Percentiles rank a stretch among this genome's conserved stretches.
Conservation (phyloP, 129 eudicot genomes). For the Chrysanthemum makinoi region DNA sequence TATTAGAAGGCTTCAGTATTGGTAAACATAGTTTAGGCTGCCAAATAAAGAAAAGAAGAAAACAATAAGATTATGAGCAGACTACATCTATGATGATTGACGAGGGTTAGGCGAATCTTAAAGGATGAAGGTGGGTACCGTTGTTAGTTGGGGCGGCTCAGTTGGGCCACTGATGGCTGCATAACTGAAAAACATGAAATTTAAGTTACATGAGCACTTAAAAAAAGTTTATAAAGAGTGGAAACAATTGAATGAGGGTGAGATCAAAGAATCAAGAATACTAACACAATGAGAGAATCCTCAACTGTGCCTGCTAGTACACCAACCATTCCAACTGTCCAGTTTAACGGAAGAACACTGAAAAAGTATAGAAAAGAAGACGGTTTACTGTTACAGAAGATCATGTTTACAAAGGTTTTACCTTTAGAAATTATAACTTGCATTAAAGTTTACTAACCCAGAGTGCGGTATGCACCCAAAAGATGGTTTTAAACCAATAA, state of each 20-base stretch:
- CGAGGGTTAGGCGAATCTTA: not conserved
- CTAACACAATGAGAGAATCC: conserved; percentile 85
- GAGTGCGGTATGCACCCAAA: conserved; percentile 80
- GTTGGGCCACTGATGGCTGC: conserved; percentile 77
- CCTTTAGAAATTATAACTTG: not conserved
- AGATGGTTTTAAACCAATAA: conserved; percentile 86
- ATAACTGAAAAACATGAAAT: conserved; percentile 49
- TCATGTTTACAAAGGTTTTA: not conserved
- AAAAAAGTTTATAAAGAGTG: not conserved
- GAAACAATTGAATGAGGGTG: not conserved
- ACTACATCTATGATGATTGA: conserved; percentile 5
- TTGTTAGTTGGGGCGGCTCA: conserved; percentile 37
- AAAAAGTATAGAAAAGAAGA: conserved; percentile 3
- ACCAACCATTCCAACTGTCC: conserved; percentile 98
- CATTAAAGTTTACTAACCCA: conserved; percentile 47
- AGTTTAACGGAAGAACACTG: conserved; percentile 92
- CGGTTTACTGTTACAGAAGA: not conserved
- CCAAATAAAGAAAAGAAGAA: conserved; percentile 5
- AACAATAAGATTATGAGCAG: conserved; percentile 9
- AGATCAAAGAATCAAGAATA: conserved; percentile 11
- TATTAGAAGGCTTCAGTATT: conserved; percentile 46
- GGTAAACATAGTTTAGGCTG: conserved; percentile 74
- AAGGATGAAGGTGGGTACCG: conserved; percentile 37
- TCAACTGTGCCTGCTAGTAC: conserved; percentile 90
- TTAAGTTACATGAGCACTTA: not conserved